Base-by-base conservation (phyloP, 208 protist genomes). In the Leishmania lainsoni region DNA sequence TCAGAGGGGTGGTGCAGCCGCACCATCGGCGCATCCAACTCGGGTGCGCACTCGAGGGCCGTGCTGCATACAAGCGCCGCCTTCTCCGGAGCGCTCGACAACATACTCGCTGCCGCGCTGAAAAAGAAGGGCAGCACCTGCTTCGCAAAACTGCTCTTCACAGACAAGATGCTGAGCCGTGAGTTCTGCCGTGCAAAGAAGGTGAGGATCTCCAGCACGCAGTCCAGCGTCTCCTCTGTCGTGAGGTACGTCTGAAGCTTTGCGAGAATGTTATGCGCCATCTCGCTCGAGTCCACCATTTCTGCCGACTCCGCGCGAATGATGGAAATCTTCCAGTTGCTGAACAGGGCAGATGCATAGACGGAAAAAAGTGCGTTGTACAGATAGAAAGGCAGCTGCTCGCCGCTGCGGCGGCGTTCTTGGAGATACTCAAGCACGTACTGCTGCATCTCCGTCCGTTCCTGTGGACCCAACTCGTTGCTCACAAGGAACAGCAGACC, bases 391-490 rank as follows among this genome's bases (percentile, higher is more conserved):
- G 94, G 92, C 76, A 96, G 87, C 52, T 65, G 65, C 68, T 91
- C 91, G 12, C 86, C 91, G 17, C 32, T 58, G 17, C 78, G 61
- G 32, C 83, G 85, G 3, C 89, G 75, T 42, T 85, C 70, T 26
- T 83, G 75, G 17, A 94, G 68, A 84, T 97, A 95, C 56, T 81
- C 76, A 1, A 97, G 83, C 74, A 95, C 83, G 81, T 91, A 92
- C 52, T 80, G 71, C 75, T 93, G 88, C 83, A 95, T 90, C 54
- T 95, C 88, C 14, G 82, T 81, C 26, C 94, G 86, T 83, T 97
- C 93, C 54, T 93, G 86, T 39, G 94, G 92, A 4, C 93, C 94
- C 22, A 97, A 76, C 78, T 97, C 94, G 81, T 97, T 97, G 77
- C 83, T 92, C 78, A 97, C 94, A 42, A 97, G 88, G 74, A 96